Conservation (phyloP, 305 asterid species). For the Coffea humblotiana region DNA sequence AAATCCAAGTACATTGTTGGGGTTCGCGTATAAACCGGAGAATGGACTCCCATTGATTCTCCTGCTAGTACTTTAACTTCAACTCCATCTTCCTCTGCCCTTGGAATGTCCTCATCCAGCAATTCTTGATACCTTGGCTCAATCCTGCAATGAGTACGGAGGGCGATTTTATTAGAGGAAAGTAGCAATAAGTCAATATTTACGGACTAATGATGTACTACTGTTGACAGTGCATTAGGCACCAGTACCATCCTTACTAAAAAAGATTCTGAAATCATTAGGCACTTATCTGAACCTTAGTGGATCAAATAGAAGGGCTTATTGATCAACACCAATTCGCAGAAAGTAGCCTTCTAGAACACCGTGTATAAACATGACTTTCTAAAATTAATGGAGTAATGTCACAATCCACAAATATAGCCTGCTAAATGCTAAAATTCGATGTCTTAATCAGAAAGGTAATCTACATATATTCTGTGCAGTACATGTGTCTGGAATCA, state of each 20-base stretch:
- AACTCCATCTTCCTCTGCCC: slow-evolving; percentile 73
- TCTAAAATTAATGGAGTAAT: not conserved
- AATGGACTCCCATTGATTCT: slow-evolving; percentile 84
- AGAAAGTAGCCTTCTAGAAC: slow-evolving; percentile 12
- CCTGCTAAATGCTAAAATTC: not conserved
- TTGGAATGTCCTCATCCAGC: slow-evolving; percentile 53
- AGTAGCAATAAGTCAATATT: not conserved
- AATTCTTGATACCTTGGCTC: slow-evolving; percentile 88
- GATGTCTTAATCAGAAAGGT: not conserved
- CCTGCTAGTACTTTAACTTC: slow-evolving; percentile 82
- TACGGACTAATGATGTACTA: not conserved
- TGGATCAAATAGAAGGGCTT: not conserved
- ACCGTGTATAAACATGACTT: not conserved
- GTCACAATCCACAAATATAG: slow-evolving; percentile 11
- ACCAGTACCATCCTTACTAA: not conserved
- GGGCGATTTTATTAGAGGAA: not conserved
- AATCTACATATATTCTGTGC: not conserved
- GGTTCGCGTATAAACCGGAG: slow-evolving; percentile 78
- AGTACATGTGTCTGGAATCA: not conserved
- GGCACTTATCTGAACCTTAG: not conserved
- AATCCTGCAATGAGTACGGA: slow-evolving; percentile 48
- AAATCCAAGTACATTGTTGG: slow-evolving; percentile 95
- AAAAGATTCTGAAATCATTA: slow-evolving; percentile 1
- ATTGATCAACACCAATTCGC: not conserved
- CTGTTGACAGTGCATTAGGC: not conserved